Base-by-base conservation (phyloP, 139 green algal genomes). In the Chlamydomonas applanata region DNA sequence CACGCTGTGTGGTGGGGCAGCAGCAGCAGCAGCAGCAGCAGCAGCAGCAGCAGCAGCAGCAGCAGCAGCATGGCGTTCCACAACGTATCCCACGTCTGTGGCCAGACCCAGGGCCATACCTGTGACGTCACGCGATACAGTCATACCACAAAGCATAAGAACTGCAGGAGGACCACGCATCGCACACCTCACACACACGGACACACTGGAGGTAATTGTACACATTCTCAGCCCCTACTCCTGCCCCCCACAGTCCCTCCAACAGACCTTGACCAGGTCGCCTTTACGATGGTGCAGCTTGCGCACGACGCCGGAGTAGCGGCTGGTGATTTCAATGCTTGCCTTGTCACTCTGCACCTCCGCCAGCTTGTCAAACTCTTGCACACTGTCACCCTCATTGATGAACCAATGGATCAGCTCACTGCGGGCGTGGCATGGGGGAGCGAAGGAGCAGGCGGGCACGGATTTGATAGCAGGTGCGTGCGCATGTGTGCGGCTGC, bases 341-440 rank as follows among this genome's bases (percentile, higher is more conserved):
- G 57, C 72, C 74, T 97, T 97, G 82, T 97, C 93, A 62, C 83
- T 93, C 84, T 97, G 92, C 32, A 97, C 89, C 78, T 93, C 81
- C 73, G 89, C 94, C 29, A 98, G 46, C 40, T 72, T 85, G 40
- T 91, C 88, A 74, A 98, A 98, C 63, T 91, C 81, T 17, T 85
- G 71, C 20, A 97, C 84, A 14, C 22, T 20, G 53, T 93, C 84
- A 2, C 93, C 92, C 63, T 89, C 83, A 85, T 91, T 82, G 0
- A 97, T 87, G 76, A 86, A 89, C 94, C 94, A 98, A 25, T 89
- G 67, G 17, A 97, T 74, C 22, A 98, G 74, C 85, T 98, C 94
- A 72, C 40, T 49, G 40, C 40, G 11, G 40, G 40, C n/a, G n/a
- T n/a, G n/a, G n/a, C n/a, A n/a, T n/a, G n/a, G n/a, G n/a, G n/a